Percentiles rank a stretch among this genome's conserved stretches.
Conservation (phyloP, 257 asterid species). For the Cruciata laevipes region DNA sequence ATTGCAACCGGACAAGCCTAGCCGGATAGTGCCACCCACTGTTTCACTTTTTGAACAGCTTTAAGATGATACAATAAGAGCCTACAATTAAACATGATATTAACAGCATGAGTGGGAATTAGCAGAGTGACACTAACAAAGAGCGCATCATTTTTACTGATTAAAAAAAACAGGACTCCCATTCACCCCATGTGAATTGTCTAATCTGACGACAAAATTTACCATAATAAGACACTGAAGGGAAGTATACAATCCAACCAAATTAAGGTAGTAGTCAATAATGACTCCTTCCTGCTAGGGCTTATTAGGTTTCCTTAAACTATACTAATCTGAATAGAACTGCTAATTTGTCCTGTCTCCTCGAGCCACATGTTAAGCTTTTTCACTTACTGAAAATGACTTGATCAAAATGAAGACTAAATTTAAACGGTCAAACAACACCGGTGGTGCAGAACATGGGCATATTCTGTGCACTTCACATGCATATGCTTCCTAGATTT, state of each 20-base stretch:
- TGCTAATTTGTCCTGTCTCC: constrained; percentile 2
- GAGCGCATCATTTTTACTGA: too few relatives aligned
- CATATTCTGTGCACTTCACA: constrained; percentile 10
- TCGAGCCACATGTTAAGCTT: neutral
- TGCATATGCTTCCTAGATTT: constrained; percentile 8
- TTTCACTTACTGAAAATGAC: neutral
- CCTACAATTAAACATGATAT: neutral
- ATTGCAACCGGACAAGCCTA: neutral
- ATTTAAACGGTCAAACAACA: constrained; percentile 21
- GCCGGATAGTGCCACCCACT: neutral
- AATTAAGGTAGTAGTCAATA: constrained; percentile 17
- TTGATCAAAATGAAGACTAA: neutral
- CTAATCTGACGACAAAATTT: neutral
- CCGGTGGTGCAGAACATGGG: constrained; percentile 21
- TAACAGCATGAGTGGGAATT: too few relatives aligned
- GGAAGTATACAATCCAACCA: neutral
- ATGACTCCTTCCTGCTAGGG: constrained; percentile 7
- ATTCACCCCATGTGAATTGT: neutral
- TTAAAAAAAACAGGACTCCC: too few relatives aligned
- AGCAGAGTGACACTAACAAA: neutral
- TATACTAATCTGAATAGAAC: neutral
- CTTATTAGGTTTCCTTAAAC: neutral
- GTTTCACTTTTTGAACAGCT: neutral
- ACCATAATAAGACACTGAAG: constrained; percentile 1
- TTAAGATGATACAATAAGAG: neutral